These are phyloP conservation scores for Trametes villosa DNA, from an alignment of 768 basidiomycete genomes.

Conservation along the genomic window DNA sequence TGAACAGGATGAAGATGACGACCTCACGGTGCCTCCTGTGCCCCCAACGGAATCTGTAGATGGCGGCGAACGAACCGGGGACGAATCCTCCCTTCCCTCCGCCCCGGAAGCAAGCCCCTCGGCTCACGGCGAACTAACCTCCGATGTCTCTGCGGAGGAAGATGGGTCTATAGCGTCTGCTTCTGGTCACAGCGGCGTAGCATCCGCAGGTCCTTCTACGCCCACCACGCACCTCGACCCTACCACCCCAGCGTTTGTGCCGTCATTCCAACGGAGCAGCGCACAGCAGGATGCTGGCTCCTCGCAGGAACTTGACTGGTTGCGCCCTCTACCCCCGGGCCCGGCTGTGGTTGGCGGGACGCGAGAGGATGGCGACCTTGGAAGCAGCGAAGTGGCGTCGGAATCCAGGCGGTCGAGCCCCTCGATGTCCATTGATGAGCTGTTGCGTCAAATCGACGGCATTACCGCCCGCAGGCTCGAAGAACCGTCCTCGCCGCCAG, in stretches of 20 bases:
- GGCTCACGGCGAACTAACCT: too few relatives aligned
- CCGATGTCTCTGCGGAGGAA: neutral
- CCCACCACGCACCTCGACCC: slow-evolving; percentile 3
- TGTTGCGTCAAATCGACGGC: neutral
- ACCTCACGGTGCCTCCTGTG: neutral
- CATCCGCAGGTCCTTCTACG: neutral
- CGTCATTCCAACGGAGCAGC: neutral
- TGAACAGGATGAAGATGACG: neutral
- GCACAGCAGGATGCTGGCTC: neutral
- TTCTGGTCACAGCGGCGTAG: too few relatives aligned
- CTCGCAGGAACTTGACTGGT: neutral
- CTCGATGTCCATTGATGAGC: neutral
- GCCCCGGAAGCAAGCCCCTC: too few relatives aligned
- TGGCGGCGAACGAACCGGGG: too few relatives aligned
- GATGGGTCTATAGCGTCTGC: too few relatives aligned
- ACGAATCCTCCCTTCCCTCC: too few relatives aligned
- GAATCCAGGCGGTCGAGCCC: neutral
- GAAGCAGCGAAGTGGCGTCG: neutral
- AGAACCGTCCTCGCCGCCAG: too few relatives aligned
- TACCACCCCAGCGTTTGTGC: slow-evolving; percentile 10
- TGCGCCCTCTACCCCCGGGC: slow-evolving; percentile 7
- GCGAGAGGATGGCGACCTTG: neutral
- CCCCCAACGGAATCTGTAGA: neutral
- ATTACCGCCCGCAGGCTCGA: neutral
- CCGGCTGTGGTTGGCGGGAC: neutral